phyloP scores from a whole-genome alignment of 495 filamentous ascomycete species.

The Xylaria palmicola region DNA sequence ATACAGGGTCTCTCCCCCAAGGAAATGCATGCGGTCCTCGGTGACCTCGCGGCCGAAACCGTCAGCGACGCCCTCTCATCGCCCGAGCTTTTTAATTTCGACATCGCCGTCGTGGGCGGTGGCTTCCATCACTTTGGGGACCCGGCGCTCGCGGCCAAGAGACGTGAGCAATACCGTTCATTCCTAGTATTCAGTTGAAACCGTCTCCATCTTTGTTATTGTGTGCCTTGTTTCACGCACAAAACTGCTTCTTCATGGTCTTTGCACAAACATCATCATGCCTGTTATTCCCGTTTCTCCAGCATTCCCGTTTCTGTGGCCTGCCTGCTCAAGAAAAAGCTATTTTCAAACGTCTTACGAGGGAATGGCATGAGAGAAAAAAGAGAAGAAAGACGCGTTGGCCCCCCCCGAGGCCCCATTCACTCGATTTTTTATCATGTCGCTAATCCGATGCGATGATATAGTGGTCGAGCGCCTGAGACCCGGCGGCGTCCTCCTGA shows the following conservation, averaged over 20 bases:
- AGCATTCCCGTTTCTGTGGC: no score
- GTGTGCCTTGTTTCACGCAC: no score
- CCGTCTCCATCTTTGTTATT: background rate
- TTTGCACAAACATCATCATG: no score
- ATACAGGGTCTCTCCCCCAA: conserved; percentile 44
- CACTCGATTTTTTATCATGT: no score
- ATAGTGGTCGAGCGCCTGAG: conserved; percentile 58
- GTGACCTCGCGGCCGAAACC: conserved; percentile 54
- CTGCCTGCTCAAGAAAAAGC: no score
- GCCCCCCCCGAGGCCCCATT: no score
- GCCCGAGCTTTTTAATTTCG: conserved; percentile 58
- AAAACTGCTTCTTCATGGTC: no score
- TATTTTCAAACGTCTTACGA: no score
- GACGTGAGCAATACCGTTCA: no score
- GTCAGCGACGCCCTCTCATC: conserved; percentile 37
- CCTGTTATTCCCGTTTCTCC: no score
- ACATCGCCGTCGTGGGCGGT: conserved; percentile 62
- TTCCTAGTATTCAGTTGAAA: background rate
- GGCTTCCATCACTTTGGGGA: conserved; percentile 74
- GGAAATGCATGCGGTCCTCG: conserved; percentile 57
- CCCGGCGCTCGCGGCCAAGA: conserved; percentile 52
- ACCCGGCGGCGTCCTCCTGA: conserved; percentile 61
- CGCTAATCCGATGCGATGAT: background rate
- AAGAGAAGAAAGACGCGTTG: no score
- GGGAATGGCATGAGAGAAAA: no score